These are phyloP conservation scores for Trichoderma sp. DNA, from an alignment of 2,329 filamentous ascomycete genomes.

Conservation along the genomic window DNA sequence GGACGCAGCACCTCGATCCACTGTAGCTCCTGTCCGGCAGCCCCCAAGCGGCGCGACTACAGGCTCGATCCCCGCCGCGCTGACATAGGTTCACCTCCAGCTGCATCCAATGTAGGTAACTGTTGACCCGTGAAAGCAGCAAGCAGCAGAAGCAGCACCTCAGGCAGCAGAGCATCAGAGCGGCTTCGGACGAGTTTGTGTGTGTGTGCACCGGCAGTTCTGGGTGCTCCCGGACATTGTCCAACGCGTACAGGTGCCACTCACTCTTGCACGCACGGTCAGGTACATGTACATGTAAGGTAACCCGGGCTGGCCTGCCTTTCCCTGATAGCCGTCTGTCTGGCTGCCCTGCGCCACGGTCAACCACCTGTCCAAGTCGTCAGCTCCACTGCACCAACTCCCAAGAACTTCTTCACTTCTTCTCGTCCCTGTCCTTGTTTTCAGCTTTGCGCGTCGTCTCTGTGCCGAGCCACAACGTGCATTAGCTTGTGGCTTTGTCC, in stretches of 20 bases:
- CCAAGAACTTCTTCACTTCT: conserved; percentile 12
- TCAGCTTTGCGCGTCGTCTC: conserved; percentile 2
- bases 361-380: conserved; percentile 6
- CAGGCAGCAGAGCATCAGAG: neutral
- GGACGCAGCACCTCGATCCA: conserved; percentile 13
- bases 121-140: neutral
- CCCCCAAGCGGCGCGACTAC: neutral
- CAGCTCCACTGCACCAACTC: conserved; percentile 25
- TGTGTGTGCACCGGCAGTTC: too few relatives aligned
- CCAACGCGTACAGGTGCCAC: conserved; percentile 2
- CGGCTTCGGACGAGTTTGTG: too few relatives aligned
- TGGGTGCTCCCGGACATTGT: too few relatives aligned
- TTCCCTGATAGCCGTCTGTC: neutral
- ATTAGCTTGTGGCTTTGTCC: conserved; percentile 26
- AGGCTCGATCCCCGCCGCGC: conserved; percentile 7
- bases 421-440: conserved; percentile 8
- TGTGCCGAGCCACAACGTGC: conserved; percentile 29
- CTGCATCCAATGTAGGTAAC: too few relatives aligned
- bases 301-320: neutral
- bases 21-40: conserved; percentile 23
- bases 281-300: neutral
- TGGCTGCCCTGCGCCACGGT: conserved; percentile 19
- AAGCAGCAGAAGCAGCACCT: neutral
- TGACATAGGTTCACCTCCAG: neutral
- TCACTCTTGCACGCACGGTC: neutral